Conservation (phyloP, 495 filamentous ascomycete genomes). For the Annulohypoxylon moriforme region DNA sequence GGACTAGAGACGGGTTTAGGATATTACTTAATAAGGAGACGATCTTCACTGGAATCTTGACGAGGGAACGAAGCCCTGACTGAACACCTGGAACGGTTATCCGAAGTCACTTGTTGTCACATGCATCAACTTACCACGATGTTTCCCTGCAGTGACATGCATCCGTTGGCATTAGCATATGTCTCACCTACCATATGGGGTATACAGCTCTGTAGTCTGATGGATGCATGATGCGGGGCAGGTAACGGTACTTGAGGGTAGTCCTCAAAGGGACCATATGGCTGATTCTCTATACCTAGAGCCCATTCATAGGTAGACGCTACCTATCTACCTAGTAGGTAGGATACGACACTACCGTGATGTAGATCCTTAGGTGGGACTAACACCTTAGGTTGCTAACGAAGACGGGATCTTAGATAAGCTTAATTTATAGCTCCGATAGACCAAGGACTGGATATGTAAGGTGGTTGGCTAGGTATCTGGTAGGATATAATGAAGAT, state of each 20-base stretch:
- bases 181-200: slow-evolving; percentile 2
- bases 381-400: slow-evolving; percentile 11
- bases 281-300: neutral
- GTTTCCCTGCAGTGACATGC: slow-evolving; percentile 10
- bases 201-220: slow-evolving; percentile 13
- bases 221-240: slow-evolving; percentile 33
- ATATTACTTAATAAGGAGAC: slow-evolving; percentile 29
- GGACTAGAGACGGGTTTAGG: slow-evolving; percentile 35
- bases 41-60: slow-evolving; percentile 23
- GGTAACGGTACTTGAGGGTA: slow-evolving; percentile 36
- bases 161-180: slow-evolving; percentile 15
- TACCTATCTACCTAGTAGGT: no score
- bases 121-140: slow-evolving; percentile 28
- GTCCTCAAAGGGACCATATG: slow-evolving; percentile 12
- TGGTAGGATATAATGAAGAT: slow-evolving; percentile 16
- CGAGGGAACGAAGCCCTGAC: neutral
- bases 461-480: neutral
- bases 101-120: slow-evolving; percentile 29
- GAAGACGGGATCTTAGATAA: slow-evolving; percentile 32
- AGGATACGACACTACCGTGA: slow-evolving; percentile 2
- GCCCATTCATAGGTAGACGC: no score
- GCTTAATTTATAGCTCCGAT: slow-evolving; percentile 31
- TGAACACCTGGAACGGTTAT: slow-evolving; percentile 8
- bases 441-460: neutral
- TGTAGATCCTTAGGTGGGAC: slow-evolving; percentile 9